Conservation (phyloP, 176 grass and related monocot genomes). For the Cenchrus purpureus region DNA sequence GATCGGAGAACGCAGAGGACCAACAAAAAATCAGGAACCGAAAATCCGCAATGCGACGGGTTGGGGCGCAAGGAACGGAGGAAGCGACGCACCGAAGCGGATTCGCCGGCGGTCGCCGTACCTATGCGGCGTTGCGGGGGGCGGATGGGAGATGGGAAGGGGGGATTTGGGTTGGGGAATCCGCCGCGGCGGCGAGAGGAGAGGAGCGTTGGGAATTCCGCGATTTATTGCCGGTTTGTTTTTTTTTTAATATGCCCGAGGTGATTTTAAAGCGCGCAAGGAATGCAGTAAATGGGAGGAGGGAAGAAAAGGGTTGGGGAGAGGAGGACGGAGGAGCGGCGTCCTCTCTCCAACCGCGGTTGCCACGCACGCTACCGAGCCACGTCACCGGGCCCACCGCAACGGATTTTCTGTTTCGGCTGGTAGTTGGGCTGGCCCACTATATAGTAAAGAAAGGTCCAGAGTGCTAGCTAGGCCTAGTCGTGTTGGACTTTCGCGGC, state of each 20-base stretch:
- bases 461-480: neutral
- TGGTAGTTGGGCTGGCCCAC: neutral
- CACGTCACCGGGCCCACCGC: slow-evolving; percentile 15
- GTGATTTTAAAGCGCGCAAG: neutral
- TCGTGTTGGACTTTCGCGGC: no score
- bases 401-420: neutral
- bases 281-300: neutral
- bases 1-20: neutral
- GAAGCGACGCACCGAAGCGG: neutral
- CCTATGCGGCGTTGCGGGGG: neutral
- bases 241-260: neutral
- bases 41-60: slow-evolving; percentile 6
- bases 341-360: neutral
- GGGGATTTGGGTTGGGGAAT: slow-evolving; percentile 18
- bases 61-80: neutral
- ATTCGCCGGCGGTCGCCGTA: neutral
- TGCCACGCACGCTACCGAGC: slow-evolving; percentile 23
- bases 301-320: neutral
- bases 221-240: slow-evolving; percentile 35
- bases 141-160: neutral
- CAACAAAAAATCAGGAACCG: neutral
- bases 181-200: neutral
- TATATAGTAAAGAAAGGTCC: no score
- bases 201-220: slow-evolving; percentile 41
- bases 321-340: neutral